Conservation (phyloP, 83 land plant genomes). For the Diphasiastrum complanatum region DNA sequence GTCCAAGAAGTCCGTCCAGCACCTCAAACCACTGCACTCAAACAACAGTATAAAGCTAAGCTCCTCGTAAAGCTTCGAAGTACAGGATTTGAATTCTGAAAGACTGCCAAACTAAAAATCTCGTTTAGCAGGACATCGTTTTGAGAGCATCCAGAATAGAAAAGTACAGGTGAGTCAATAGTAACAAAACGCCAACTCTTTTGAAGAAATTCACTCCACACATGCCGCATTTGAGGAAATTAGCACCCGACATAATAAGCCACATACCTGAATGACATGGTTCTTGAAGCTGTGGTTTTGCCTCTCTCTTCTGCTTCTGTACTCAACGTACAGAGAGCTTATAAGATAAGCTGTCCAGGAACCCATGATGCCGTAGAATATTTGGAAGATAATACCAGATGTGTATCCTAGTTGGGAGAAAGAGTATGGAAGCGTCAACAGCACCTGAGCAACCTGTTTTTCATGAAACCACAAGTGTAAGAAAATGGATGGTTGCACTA, state of each 20-base stretch:
- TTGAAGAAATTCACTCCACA: no score
- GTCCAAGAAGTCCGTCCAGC: conserved; percentile 68
- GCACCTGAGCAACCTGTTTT: conserved; percentile 79
- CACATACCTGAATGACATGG: conserved; percentile 86
- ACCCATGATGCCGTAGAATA: conserved; percentile 65
- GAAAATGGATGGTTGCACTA: no score
- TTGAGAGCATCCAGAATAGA: no score
- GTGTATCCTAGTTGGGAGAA: conserved; percentile 65
- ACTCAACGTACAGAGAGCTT: conserved; percentile 79
- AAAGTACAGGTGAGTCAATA: no score
- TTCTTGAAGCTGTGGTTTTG: conserved; percentile 72
- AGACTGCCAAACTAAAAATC: not conserved
- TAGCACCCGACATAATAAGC: no score
- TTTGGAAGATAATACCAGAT: conserved; percentile 49
- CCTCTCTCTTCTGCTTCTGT: conserved; percentile 63
- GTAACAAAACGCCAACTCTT: no score
- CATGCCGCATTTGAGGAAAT: no score
- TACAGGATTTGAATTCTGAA: not conserved
- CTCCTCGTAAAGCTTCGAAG: no score
- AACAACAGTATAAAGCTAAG: no score
- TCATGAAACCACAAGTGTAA: no score
- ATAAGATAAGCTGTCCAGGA: conserved; percentile 84
- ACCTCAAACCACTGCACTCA: conserved; percentile 85
- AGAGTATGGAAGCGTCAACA: conserved; percentile 71
- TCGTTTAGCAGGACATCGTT: not conserved